These are phyloP conservation scores for Sugiyamaella chiloensis DNA, from an alignment of 805 yeast species.

Conservation along the genomic window DNA sequence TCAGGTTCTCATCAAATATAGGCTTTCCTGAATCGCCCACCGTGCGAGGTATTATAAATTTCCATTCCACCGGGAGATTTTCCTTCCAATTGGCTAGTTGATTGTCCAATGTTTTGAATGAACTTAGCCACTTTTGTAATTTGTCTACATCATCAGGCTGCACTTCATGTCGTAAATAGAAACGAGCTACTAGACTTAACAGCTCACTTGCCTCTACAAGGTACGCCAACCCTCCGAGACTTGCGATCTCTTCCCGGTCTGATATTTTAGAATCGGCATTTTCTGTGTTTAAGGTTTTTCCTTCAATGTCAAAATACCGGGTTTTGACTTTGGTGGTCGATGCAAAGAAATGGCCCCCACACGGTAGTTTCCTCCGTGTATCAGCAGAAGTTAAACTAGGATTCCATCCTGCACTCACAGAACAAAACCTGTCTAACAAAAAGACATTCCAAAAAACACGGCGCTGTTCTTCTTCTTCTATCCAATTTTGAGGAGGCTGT, in stretches of 20 bases:
- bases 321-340: constrained; percentile 6
- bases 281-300: not conserved
- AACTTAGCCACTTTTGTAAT: constrained; percentile 11
- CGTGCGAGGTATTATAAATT: constrained; percentile 6
- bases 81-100: constrained; percentile 18
- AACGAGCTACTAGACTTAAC: constrained; percentile 13
- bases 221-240: constrained; percentile 20
- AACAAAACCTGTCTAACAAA: constrained; percentile 19
- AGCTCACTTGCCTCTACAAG: constrained; percentile 19
- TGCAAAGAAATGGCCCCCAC: constrained; percentile 15
- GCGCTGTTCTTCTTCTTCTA: constrained; percentile 18
- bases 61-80: constrained; percentile 17
- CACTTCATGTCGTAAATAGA: constrained; percentile 12
- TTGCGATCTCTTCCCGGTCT: constrained; percentile 9
- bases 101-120: constrained; percentile 13
- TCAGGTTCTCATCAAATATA: constrained; percentile 18
- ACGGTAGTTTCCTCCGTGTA: constrained; percentile 15
- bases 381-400: constrained; percentile 17
- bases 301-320: constrained; percentile 12
- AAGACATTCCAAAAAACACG: constrained; percentile 20
- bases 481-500: constrained; percentile 10
- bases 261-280: constrained; percentile 4
- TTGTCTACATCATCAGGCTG: constrained; percentile 7
- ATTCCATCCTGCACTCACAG: constrained; percentile 21
- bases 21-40: constrained; percentile 15